Conservation (phyloP, 1,139 yeast genomes). For the Wickerhamomyces sp. region DNA sequence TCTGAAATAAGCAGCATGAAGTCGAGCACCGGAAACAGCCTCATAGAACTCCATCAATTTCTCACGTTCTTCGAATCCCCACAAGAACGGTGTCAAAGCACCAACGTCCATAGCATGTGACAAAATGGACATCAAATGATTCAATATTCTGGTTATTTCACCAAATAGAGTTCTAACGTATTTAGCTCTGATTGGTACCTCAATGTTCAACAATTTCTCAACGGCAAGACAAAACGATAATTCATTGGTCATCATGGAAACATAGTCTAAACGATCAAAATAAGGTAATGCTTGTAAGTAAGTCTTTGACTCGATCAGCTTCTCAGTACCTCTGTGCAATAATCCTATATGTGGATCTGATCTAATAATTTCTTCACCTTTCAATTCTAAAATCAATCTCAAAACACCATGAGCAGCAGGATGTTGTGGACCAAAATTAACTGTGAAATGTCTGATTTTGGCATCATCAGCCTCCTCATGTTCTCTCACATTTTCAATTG, state of each 20-base stretch:
- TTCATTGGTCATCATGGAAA: conserved; percentile 91
- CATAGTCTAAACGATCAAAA: conserved; percentile 85
- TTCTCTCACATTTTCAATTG: conserved; percentile 10
- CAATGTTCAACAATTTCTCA: conserved; percentile 79
- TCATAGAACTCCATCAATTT: conserved; percentile 91
- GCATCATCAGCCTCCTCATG: conserved; percentile 24
- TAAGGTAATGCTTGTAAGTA: conserved; percentile 85
- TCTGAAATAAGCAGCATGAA: conserved; percentile 83
- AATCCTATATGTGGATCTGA: conserved; percentile 88
- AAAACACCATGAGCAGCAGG: conserved; percentile 95
- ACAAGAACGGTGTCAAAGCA: conserved; percentile 86
- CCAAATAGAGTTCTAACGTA: conserved; percentile 85
- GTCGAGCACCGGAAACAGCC: conserved; percentile 86
- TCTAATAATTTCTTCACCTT: conserved; percentile 84
- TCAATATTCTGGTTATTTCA: conserved; percentile 78
- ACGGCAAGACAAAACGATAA: conserved; percentile 81
- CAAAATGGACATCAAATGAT: conserved; percentile 82
- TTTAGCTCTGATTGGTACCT: conserved; percentile 79
- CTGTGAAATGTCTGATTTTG: conserved; percentile 80
- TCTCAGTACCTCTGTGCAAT: conserved; percentile 85
- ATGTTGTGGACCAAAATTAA: conserved; percentile 91
- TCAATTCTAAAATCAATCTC: conserved; percentile 78
- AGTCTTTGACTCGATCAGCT: conserved; percentile 78
- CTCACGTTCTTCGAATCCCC: conserved; percentile 95
- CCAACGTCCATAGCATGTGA: conserved; percentile 96